These are phyloP conservation scores for Phytopythium helicoides DNA, from an alignment of 352 stramenopile genomes.

Conservation along the genomic window DNA sequence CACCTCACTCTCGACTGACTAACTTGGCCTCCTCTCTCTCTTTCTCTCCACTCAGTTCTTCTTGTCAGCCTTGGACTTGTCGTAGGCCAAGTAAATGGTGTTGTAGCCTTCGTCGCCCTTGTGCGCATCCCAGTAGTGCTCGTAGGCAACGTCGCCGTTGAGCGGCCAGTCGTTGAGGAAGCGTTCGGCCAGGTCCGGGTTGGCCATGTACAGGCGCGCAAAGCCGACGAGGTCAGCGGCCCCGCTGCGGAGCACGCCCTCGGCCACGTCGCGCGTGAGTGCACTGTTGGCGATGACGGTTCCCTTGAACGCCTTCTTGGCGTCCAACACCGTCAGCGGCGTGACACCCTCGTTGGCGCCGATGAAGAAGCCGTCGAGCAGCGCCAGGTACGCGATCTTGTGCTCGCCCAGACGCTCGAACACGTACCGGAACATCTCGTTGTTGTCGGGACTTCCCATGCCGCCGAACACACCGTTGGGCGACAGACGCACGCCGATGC, in stretches of 20 bases:
- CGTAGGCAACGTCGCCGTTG: conserved; percentile 5
- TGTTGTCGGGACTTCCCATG: conserved; percentile 42
- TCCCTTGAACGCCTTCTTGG: conserved; percentile 29
- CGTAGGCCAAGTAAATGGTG: background rate
- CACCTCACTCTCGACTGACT: too few species aligned
- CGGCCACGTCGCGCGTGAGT: conserved; percentile 29
- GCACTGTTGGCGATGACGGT: conserved; percentile 29
- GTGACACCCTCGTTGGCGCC: conserved; percentile 24
- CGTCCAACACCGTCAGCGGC: conserved; percentile 24
- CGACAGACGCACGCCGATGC: conserved; percentile 33
- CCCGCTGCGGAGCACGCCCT: conserved; percentile 27
- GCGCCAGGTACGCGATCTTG: conserved; percentile 34
- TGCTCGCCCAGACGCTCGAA: conserved; percentile 30
- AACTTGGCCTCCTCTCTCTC: too few species aligned
- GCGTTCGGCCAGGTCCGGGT: conserved; percentile 41
- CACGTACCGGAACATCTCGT: conserved; percentile 27
- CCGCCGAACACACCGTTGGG: conserved; percentile 29
- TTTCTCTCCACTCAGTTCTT: too few species aligned
- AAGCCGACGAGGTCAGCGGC: conserved; percentile 28
- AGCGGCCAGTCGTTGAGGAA: conserved; percentile 18
- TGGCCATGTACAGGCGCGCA: conserved; percentile 34
- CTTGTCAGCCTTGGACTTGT: too few species aligned
- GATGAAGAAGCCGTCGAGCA: conserved; percentile 31
- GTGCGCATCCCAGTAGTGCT: conserved; percentile 21
- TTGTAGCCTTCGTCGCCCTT: conserved; percentile 24